Evolutionary conservation across 2,329 filamentous ascomycete genomes (phyloP).

Genomic region (Phialophora chinensis): DNA sequence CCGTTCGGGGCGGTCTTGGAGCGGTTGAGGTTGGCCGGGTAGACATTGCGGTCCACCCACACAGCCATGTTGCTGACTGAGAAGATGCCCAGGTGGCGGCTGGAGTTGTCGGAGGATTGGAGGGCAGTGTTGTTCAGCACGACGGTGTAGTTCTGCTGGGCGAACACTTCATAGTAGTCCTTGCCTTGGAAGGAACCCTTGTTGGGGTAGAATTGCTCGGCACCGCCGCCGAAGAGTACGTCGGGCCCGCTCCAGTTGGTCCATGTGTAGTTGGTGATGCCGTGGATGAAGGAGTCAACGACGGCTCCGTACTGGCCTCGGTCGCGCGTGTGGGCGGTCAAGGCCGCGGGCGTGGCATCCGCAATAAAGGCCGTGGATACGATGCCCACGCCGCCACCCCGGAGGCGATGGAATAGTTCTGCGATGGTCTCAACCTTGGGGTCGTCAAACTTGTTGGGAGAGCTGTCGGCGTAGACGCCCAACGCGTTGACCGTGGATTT

Average conservation of each 20-base stretch:
- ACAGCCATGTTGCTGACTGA: slow-evolving; percentile 75
- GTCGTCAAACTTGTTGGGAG: slow-evolving; percentile 74
- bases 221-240: slow-evolving; percentile 81
- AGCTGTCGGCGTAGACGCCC: slow-evolving; percentile 81
- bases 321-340: slow-evolving; percentile 73
- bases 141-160: slow-evolving; percentile 73
- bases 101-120: slow-evolving; percentile 59
- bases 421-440: slow-evolving; percentile 82
- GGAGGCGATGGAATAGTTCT: slow-evolving; percentile 74
- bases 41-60: slow-evolving; percentile 79
- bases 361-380: slow-evolving; percentile 82
- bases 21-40: slow-evolving; percentile 69
- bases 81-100: slow-evolving; percentile 78
- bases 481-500: slow-evolving; percentile 84
- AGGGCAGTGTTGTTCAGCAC: slow-evolving; percentile 77
- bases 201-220: slow-evolving; percentile 76
- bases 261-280: slow-evolving; percentile 81
- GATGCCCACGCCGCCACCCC: slow-evolving; percentile 65
- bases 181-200: slow-evolving; percentile 69
- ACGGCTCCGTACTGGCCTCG: slow-evolving; percentile 73
- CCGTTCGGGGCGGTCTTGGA: slow-evolving; percentile 74
- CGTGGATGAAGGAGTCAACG: slow-evolving; percentile 77
- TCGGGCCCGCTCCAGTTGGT: slow-evolving; percentile 75
- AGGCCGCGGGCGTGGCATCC: slow-evolving; percentile 80
- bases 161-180: slow-evolving; percentile 75